Evolutionary conservation across 148 eudicot species (phyloP).

Genomic region (Chenopodium formosanum): DNA sequence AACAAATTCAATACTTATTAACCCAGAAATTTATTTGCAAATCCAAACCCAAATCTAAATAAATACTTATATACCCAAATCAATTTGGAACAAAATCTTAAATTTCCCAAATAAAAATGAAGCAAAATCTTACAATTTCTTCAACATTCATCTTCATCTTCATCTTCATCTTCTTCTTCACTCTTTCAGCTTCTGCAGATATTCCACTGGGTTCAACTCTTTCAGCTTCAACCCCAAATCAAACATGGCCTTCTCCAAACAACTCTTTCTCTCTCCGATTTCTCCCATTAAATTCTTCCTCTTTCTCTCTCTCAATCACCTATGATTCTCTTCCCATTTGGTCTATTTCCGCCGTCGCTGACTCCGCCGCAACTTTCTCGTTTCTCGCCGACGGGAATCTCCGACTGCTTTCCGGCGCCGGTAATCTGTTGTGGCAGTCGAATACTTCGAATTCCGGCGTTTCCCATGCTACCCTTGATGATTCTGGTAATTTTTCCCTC

Average conservation of each 20-base stretch:
- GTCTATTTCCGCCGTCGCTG: constrained; percentile 46
- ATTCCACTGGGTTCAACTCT: constrained; percentile 22
- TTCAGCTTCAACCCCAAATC: constrained; percentile 16
- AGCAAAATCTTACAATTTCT: neutral
- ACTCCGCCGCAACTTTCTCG: constrained; percentile 37
- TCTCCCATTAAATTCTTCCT: constrained; percentile 31
- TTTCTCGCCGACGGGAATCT: constrained; percentile 52
- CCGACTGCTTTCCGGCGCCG: constrained; percentile 35
- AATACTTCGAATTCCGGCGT: constrained; percentile 50
- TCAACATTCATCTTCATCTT: constrained; percentile 8
- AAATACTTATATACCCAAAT: no score
- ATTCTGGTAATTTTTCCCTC: constrained; percentile 60
- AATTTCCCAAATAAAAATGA: neutral
- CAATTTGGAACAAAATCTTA: no score
- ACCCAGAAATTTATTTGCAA: no score
- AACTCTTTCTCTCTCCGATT: constrained; percentile 52
- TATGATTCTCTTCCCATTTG: constrained; percentile 54
- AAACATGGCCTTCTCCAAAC: constrained; percentile 58
- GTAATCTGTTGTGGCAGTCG: constrained; percentile 52
- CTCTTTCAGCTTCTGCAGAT: constrained; percentile 21
- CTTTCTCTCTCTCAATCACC: constrained; percentile 50
- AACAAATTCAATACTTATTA: no score
- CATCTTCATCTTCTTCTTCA: neutral
- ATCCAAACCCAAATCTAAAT: no score
- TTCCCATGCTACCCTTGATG: constrained; percentile 44